Evolutionary conservation across 371 early-diverging fungal species (phyloP).

Genomic region (Nematocida displodere): DNA sequence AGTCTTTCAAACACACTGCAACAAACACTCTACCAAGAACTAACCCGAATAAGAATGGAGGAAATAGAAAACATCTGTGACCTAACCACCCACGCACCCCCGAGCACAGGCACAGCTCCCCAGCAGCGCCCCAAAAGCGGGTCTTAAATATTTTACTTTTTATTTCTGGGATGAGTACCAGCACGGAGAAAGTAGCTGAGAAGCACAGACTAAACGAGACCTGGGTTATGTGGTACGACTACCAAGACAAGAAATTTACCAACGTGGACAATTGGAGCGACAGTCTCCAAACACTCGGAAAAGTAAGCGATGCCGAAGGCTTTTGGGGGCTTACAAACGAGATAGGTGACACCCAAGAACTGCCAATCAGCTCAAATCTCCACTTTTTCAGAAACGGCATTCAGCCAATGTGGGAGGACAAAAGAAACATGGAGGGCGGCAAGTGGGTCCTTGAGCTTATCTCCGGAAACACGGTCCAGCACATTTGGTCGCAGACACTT

Average conservation of each 20-base stretch:
- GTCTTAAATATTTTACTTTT: conserved; percentile 51
- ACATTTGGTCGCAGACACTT: conserved; percentile 34
- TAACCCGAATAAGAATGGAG: neutral
- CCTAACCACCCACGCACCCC: neutral
- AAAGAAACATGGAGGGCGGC: conserved; percentile 84
- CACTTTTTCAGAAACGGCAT: conserved; percentile 90
- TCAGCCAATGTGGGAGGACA: conserved; percentile 97
- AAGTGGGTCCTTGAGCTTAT: conserved; percentile 78
- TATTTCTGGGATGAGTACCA: conserved; percentile 42
- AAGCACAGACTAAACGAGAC: conserved; percentile 77
- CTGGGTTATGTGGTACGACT: conserved; percentile 88
- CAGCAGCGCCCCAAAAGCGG: neutral
- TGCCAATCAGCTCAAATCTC: conserved; percentile 71
- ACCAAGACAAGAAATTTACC: conserved; percentile 67
- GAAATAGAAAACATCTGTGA: conserved; percentile 4
- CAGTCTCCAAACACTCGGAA: conserved; percentile 24
- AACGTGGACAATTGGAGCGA: conserved; percentile 38
- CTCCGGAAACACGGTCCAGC: neutral
- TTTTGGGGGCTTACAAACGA: conserved; percentile 44
- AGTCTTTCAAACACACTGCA: neutral
- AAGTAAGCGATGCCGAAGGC: conserved; percentile 23
- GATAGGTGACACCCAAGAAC: conserved; percentile 65
- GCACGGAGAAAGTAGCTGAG: conserved; percentile 57
- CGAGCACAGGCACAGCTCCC: neutral
- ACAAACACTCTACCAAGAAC: neutral